phyloP scores from a whole-genome alignment of 345 rosid species.

The rapeseed (Brassica napus) region DNA sequence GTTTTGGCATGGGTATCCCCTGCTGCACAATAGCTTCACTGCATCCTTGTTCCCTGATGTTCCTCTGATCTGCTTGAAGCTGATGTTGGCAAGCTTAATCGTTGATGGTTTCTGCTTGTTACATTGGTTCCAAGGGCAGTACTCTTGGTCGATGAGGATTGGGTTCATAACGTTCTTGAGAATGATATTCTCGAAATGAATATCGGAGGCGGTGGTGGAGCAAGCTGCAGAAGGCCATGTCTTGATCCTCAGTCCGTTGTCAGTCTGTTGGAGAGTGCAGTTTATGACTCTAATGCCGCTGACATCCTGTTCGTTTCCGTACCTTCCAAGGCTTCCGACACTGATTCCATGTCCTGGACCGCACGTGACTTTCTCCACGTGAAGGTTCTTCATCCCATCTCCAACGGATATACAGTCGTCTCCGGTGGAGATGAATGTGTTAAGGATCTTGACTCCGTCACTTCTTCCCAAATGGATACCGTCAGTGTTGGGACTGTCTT shows the following conservation, averaged over 20 bases:
- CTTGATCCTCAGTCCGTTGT: constrained; percentile 50
- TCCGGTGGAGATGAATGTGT: constrained; percentile 37
- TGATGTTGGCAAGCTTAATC: constrained; percentile 47
- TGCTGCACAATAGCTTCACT: constrained; percentile 55
- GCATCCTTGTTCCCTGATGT: constrained; percentile 47
- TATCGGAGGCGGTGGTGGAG: constrained; percentile 34
- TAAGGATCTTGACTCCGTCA: constrained; percentile 34
- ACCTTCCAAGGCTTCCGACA: constrained; percentile 54
- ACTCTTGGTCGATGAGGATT: constrained; percentile 42
- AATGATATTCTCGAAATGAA: constrained; percentile 35
- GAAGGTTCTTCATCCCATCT: constrained; percentile 35
- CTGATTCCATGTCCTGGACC: constrained; percentile 47
- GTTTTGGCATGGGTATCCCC: constrained; percentile 43
- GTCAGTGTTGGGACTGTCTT: constrained; percentile 49
- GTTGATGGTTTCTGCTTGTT: constrained; percentile 44
- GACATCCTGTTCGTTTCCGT: constrained; percentile 35
- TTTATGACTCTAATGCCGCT: constrained; percentile 33
- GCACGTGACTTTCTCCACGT: constrained; percentile 28
- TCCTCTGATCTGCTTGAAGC: constrained; percentile 55
- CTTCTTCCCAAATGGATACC: constrained; percentile 51
- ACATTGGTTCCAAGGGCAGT: constrained; percentile 44
- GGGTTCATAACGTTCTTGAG: constrained; percentile 32
- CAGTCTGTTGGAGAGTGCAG: constrained; percentile 35
- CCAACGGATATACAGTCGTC: constrained; percentile 43
- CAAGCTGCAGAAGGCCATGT: constrained; percentile 45